Base-by-base conservation (phyloP, 2,329 filamentous ascomycete species). In the Stagonosporopsis tanaceti region DNA sequence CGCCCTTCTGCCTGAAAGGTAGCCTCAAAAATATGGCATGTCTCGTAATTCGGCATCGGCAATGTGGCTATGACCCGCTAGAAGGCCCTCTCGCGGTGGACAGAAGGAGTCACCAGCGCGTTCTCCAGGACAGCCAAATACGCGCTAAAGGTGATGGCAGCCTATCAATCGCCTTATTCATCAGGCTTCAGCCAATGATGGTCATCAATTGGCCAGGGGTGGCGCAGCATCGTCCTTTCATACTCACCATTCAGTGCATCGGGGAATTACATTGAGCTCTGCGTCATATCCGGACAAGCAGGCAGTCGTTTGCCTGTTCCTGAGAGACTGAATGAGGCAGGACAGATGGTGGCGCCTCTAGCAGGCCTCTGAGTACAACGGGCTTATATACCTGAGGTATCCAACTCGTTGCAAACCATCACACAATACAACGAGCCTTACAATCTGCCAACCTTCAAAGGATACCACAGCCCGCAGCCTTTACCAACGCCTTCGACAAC, bases 251-350 rank as follows among this genome's bases (percentile, higher is more conserved):
- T 64, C 47, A 61, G 47, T 53, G 61, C 57, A 53, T 62, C 58
- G 53, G 58, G 57, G 51, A 57, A 63, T 58, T 56, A 50, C 46
- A 60, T 57, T 39, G 46, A 60, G 41, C 59, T 60, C 59, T 64
- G 68, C 66, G 67, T 72, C 67, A 71, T 65, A 24, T n/a, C 25
- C 42, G 42, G 53, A 68, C 71, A 67, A 68, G 52, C 62, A 73
- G 72, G 71, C 71, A 69, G 66, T 57, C 46, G 54, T 64, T 59
- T 67, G 60, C 70, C 65, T 69, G 68, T 65, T 51, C 58, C 62
- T 65, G 60, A 61, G 14, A 47, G 44, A 44, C 61, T 52, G 55
- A 63, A 58, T 47, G 58, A 44, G 54, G 52, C 61, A 61, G 44
- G 55, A 59, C 65, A 59, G 66, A 53, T 32, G 46, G 67, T 64